Percentiles rank a stretch among this genome's conserved stretches.
phyloP scores from a whole-genome alignment of 805 yeast species.

The Saccharomycopsis sp. region DNA sequence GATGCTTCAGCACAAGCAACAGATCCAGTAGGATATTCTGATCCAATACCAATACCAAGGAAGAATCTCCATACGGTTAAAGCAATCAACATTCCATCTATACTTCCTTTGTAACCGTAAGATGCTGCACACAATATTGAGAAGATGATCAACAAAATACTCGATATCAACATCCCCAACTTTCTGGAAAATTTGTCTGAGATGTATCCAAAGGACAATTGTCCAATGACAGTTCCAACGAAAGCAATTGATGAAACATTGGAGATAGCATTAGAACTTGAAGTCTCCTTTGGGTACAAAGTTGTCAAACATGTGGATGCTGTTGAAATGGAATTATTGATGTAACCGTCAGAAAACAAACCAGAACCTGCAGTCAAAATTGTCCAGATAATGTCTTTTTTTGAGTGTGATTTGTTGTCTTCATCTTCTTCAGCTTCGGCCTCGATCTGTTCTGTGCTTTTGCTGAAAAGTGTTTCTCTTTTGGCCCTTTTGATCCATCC shows the following conservation, averaged over 20 bases:
- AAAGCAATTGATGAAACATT: slow-evolving; percentile 86
- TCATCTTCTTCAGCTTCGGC: slow-evolving; percentile 25
- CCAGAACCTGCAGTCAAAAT: slow-evolving; percentile 87
- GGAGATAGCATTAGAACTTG: slow-evolving; percentile 60
- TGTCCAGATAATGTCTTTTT: slow-evolving; percentile 42
- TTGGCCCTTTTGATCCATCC: slow-evolving; percentile 39
- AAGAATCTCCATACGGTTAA: slow-evolving; percentile 80
- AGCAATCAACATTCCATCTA: slow-evolving; percentile 76
- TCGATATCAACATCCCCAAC: slow-evolving; percentile 75
- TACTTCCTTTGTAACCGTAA: slow-evolving; percentile 70
- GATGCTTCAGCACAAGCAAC: slow-evolving; percentile 93
- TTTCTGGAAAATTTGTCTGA: slow-evolving; percentile 80
- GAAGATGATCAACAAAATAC: slow-evolving; percentile 66
- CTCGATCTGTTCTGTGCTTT: slow-evolving; percentile 23
- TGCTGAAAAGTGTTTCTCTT: slow-evolving; percentile 38
- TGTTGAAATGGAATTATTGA: slow-evolving; percentile 76
- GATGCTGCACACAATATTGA: slow-evolving; percentile 76
- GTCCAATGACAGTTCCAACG: slow-evolving; percentile 88
- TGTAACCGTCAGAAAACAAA: slow-evolving; percentile 87
- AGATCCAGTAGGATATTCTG: slow-evolving; percentile 91
- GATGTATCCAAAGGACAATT: slow-evolving; percentile 69
- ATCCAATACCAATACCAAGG: slow-evolving; percentile 88
- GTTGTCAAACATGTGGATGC: slow-evolving; percentile 62
- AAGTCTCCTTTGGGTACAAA: slow-evolving; percentile 60
- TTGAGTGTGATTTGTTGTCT: slow-evolving; percentile 22